Conservation (phyloP, 768 basidiomycete species). For the Lentinula guzmanii region DNA sequence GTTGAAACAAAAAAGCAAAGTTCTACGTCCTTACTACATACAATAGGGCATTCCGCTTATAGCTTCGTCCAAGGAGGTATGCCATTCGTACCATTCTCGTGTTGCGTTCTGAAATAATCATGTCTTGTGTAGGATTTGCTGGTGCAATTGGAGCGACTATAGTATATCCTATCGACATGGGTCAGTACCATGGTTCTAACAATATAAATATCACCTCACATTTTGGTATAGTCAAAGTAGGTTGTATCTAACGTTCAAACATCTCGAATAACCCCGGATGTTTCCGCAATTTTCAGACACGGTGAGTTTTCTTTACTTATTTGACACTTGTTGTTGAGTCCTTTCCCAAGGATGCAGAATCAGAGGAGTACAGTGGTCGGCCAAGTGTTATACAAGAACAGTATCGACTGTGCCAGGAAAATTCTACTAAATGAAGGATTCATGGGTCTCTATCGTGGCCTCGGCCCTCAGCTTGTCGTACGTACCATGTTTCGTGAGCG, state of each 20-base stretch:
- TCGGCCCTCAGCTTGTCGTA: conserved; percentile 91
- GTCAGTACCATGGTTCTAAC: conserved; percentile 35
- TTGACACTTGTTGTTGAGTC: not conserved
- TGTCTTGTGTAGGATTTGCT: conserved; percentile 58
- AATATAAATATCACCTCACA: no score
- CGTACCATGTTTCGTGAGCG: conserved; percentile 12
- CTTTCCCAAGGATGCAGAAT: conserved; percentile 78
- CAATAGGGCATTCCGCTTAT: conserved; percentile 68
- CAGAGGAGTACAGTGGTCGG: conserved; percentile 96
- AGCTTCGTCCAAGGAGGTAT: conserved; percentile 83
- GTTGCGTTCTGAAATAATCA: conserved; percentile 11
- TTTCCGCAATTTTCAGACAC: conserved; percentile 36
- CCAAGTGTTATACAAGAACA: conserved; percentile 95
- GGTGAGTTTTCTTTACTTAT: conserved; percentile 30
- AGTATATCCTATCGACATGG: conserved; percentile 95
- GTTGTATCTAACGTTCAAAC: conserved; percentile 12
- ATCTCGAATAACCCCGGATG: conserved; percentile 3
- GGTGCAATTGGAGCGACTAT: conserved; percentile 96
- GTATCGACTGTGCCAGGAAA: conserved; percentile 87
- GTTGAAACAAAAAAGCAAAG: conserved; percentile 25
- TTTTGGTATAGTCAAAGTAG: conserved; percentile 60
- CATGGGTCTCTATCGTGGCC: conserved; percentile 92
- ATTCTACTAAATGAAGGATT: conserved; percentile 94
- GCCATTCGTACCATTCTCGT: conserved; percentile 8
- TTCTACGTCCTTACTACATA: conserved; percentile 41